Evolutionary conservation across 805 yeast species (phyloP), one percentile per base, ranked within the genome.

Genomic region (Wickerhamiella azymoides): DNA sequence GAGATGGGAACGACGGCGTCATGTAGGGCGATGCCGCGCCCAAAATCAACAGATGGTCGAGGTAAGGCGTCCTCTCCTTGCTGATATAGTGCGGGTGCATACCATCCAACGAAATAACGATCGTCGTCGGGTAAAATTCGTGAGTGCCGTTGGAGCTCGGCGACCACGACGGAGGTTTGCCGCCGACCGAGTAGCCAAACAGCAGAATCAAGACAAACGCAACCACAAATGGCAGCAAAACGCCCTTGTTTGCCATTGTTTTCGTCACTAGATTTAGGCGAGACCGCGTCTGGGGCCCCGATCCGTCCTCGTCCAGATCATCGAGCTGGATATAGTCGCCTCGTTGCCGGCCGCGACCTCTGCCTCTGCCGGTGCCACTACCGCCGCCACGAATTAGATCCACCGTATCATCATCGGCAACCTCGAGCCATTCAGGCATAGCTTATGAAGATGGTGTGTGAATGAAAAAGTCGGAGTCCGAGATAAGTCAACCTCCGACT

Each of bases 31-130:
- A 49, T 3, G 85, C 76, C 13, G 79, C 80, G 43, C 67, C 72
- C 4, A 68, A 71, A 21, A 73, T 62, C 51, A 77, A 62, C 59
- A 88, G 60, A 9, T 67, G 61, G 56, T 81, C 78, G 58, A 88
- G 57, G 32, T 75, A 67, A 0, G 97, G 97, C 0, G 96, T 88
- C 26, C 70, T 56, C 16, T 67, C 63, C 5, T 71, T 54, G 2
- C 79, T 76, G 10, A 88, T 74, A 58, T 85, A 82, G 56, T 84
- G 89, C 2, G 96, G 96, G 57, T 88, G 94, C 60, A 88, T 81
- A 9, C 95, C 96, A 60, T 84, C 95, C 25, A 89, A 61, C 0
- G 95, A 84, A 1, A 88, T 68, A 39, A 86, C 58, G 1, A 88
- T 63, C 1, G 96, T 88, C 8, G 94, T 77, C n/a, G 92, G 83